Base-by-base conservation (phyloP, 2,329 filamentous ascomycete genomes). In the Talaromyces amestolkiae region DNA sequence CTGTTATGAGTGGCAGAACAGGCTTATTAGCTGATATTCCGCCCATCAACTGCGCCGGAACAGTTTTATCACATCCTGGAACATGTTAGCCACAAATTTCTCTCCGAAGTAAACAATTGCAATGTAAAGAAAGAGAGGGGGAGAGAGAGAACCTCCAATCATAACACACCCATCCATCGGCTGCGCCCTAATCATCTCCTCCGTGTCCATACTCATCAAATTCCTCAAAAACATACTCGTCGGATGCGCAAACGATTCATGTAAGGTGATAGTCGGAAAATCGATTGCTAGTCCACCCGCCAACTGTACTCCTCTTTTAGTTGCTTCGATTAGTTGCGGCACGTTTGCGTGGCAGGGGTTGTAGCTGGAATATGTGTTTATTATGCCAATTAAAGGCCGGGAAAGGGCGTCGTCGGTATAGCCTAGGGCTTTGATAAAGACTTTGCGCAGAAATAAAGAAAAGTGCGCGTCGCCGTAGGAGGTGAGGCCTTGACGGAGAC, bases 151-250 rank as follows among this genome's bases (percentile, higher is more conserved):
- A 86, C 87, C 89, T 58, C 89, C 89, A 69, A 91, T 88, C 68
- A 89, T 80, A 15, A 90, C 83, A 10, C 86, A 86, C 0, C 87
- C 86, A 76, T 92, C 89, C 17, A 89, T 82, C 0, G 89, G 89
- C 75, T 92, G 89, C 0, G 89, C 89, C 51, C 81, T 80, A 62
- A 91, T 87, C 89, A 92, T 92, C 78, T 92, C 89, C 74, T 92
- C 90, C 0, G 90, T 92, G 72, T 92, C 90, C 87, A 92, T 91
- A 69, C 87, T 89, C 89, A 92, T 92, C 65, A 92, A 72, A 69
- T 92, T 92, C 37, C 90, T 77, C 58, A 92, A 72, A 64, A 87
- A 91, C 90, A 92, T 91, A 77, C 89, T 91, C 4, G 89, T 91
- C 2, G 89, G 89, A 53, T 83, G 80, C 0, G 89, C 82, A 72